Evolutionary conservation across 1,284 basidiomycete species (phyloP).

Genomic region (Xerocomus cyaneibrunnescens): DNA sequence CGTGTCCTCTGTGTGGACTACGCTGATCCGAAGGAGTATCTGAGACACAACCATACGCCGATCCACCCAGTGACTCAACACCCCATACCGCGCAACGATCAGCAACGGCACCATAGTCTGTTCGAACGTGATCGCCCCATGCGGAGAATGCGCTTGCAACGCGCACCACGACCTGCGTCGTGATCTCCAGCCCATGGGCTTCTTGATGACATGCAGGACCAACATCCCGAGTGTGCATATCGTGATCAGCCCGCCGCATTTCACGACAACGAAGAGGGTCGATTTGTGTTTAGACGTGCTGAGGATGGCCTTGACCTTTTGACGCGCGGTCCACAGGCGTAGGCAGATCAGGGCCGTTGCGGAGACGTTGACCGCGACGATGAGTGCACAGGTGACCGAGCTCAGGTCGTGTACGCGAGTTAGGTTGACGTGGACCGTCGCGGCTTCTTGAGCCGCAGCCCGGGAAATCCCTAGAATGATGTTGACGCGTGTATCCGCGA

Average conservation of each 20-base stretch:
- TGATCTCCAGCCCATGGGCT: conserved; percentile 13
- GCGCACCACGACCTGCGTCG: conserved; percentile 23
- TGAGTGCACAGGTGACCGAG: conserved; percentile 18
- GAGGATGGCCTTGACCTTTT: background rate
- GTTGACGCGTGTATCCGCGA: background rate
- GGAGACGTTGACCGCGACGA: conserved; percentile 17
- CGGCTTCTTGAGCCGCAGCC: conserved; percentile 11
- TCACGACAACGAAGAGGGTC: conserved; percentile 19
- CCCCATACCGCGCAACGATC: conserved; percentile 23
- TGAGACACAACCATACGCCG: background rate
- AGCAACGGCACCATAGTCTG: conserved; percentile 26
- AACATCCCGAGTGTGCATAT: conserved; percentile 15
- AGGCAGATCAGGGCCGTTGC: conserved; percentile 20
- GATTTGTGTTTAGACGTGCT: conserved; percentile 18
- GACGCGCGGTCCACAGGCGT: conserved; percentile 20
- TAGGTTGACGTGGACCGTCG: background rate
- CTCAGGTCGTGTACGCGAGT: background rate
- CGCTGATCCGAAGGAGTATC: conserved; percentile 17
- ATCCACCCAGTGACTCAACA: conserved; percentile 3
- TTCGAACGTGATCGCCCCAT: no score
- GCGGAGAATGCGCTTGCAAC: no score
- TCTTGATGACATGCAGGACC: conserved; percentile 7
- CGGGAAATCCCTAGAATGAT: conserved; percentile 5
- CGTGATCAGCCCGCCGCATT: conserved; percentile 26
- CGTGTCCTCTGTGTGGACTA: conserved; percentile 14